Percentiles rank a stretch among this genome's conserved stretches.
Evolutionary conservation across 2,329 filamentous ascomycete species (phyloP).

Genomic region (Diaporthe vexans): DNA sequence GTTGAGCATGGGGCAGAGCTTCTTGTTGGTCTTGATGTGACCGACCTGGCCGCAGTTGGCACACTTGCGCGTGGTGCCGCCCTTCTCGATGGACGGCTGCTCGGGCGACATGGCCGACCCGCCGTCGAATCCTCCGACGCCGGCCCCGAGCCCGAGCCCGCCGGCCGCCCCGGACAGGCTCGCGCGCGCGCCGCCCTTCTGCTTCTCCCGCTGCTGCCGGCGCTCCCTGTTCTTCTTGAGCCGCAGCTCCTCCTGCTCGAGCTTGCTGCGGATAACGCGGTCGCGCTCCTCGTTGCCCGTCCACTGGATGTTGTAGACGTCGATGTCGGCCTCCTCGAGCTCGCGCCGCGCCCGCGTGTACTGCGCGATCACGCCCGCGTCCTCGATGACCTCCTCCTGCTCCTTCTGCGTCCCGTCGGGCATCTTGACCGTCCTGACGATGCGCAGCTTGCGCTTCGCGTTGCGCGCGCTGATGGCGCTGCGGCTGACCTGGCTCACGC

Average conservation of each 20-base stretch:
- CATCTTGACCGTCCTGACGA: slow-evolving; percentile 73
- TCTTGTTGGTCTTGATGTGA: slow-evolving; percentile 99
- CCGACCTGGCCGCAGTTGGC: slow-evolving; percentile 97
- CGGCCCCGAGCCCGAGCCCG: slow-evolving; percentile 57
- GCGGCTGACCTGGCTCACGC: slow-evolving; percentile 82
- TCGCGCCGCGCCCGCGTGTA: slow-evolving; percentile 85
- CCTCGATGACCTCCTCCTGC: slow-evolving; percentile 78
- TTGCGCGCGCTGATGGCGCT: slow-evolving; percentile 71
- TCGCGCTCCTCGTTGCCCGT: slow-evolving; percentile 78
- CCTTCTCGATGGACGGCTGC: slow-evolving; percentile 60
- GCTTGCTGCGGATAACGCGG: slow-evolving; percentile 69
- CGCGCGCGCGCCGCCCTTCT: slow-evolving; percentile 67
- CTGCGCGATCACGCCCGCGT: slow-evolving; percentile 88
- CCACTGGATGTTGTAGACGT: slow-evolving; percentile 71
- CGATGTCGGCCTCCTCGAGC: slow-evolving; percentile 78
- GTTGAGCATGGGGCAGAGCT: slow-evolving; percentile 59
- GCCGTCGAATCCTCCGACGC: slow-evolving; percentile 32
- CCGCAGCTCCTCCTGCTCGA: slow-evolving; percentile 83
- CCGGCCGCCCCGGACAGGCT: slow-evolving; percentile 47
- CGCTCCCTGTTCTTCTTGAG: slow-evolving; percentile 93
- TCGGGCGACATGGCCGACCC: slow-evolving; percentile 59
- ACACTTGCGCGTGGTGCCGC: slow-evolving; percentile 88
- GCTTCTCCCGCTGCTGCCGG: slow-evolving; percentile 89
- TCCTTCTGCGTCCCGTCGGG: slow-evolving; percentile 68
- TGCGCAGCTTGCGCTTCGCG: slow-evolving; percentile 77